Conservation (phyloP, 202 grass and related monocot genomes). For the Hordeum pubiflorum region DNA sequence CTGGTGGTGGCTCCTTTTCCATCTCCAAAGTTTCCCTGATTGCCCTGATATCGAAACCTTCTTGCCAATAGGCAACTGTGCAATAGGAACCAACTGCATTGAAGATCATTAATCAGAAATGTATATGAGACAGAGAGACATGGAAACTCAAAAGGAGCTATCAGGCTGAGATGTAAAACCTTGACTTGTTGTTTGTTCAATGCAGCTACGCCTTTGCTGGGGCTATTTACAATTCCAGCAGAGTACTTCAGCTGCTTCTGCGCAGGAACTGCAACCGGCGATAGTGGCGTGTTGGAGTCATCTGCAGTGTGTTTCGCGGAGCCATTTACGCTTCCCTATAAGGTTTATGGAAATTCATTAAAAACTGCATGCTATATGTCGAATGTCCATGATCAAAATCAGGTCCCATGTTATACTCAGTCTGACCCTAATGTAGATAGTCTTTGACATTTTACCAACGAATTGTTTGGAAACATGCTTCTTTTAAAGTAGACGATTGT, state of each 20-base stretch:
- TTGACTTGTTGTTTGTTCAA: slow-evolving; percentile 76
- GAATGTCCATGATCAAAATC: not conserved
- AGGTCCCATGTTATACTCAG: not conserved
- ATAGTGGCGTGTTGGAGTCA: slow-evolving; percentile 61
- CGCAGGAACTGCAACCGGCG: slow-evolving; percentile 85
- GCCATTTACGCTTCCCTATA: slow-evolving; percentile 68
- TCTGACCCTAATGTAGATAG: not conserved
- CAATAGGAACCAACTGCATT: slow-evolving; percentile 84
- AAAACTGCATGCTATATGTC: not conserved
- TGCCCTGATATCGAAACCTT: slow-evolving; percentile 62
- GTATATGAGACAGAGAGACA: slow-evolving; percentile 1
- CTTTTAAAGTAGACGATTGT: not conserved
- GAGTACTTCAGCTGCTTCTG: slow-evolving; percentile 98
- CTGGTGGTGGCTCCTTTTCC: slow-evolving; percentile 98
- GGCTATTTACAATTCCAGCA: slow-evolving; percentile 88
- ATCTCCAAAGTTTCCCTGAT: slow-evolving; percentile 96
- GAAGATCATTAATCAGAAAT: not conserved
- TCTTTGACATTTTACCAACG: not conserved
- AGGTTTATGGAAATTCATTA: slow-evolving; percentile 19
- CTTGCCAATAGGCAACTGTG: slow-evolving; percentile 55
- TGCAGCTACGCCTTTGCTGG: slow-evolving; percentile 45
- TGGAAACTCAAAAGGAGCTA: not conserved
- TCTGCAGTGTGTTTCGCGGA: slow-evolving; percentile 64
- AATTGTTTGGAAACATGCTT: not conserved
- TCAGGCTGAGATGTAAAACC: slow-evolving; percentile 33